Evolutionary conservation across 129 eudicot genomes (phyloP), one percentile per base, ranked within the genome.

Genomic region (Ambrosia artemisiifolia): DNA sequence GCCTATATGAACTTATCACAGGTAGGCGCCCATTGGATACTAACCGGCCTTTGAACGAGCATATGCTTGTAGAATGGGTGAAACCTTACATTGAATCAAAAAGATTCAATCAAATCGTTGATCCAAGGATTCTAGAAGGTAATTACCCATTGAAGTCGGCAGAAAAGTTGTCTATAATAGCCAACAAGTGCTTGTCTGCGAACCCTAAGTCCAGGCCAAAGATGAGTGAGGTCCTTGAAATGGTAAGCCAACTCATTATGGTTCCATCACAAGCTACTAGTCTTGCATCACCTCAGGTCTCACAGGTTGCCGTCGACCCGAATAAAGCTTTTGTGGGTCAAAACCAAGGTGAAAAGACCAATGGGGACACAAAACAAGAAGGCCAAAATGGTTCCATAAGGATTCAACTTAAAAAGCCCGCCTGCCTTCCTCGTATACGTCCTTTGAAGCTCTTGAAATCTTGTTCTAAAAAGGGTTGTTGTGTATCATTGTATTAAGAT

Each of bases 221-320:
- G 53, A 86, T 90, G 96, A 90, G 85, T 8, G 88, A 87, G 76
- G 90, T 91, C 20, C 66, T 83, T 60, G 88, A 85, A 79, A 85
- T 91, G 97, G 82, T 91, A 32, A 78, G 71, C 43, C 71, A 81
- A 66, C 82, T 85, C 64, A 70, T 88, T 1, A 85, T 66, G n/a
- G 80, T 38, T 36, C 62, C 78, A 8, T 48, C 83, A 62, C 84
- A 68, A 11, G 11, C 54, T 2, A 69, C 56, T 6, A 56, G 71
- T 24, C 83, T 81, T 36, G 66, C n/a, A n/a, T n/a, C n/a, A n/a
- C n/a, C n/a, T n/a, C n/a, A n/a, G n/a, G n/a, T n/a, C n/a, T n/a
- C n/a, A n/a, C n/a, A n/a, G n/a, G n/a, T n/a, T n/a, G n/a, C n/a
- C n/a, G n/a, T n/a, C n/a, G n/a, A n/a, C n/a, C n/a, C n/a, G n/a